A percentile compares a stretch with the other conserved stretches of the same genome.
These are phyloP conservation scores for Fusarium napiforme DNA, from an alignment of 2,329 filamentous ascomycete genomes.

Conservation along the genomic window DNA sequence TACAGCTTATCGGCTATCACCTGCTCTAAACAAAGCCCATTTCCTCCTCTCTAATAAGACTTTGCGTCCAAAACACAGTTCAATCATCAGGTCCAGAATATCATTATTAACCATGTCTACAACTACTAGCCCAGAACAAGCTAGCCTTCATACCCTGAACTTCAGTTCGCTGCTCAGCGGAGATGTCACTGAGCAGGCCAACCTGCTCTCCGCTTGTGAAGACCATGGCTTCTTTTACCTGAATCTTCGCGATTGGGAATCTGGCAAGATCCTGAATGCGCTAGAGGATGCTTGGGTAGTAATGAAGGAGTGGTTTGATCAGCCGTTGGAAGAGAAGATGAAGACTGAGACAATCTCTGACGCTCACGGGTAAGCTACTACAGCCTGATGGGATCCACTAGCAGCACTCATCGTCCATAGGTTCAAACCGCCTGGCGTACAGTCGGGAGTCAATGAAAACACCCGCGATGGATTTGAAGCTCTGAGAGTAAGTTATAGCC, in stretches of 20 bases:
- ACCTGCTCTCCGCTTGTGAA: background rate
- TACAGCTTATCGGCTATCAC: too few species aligned
- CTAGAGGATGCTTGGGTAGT: background rate
- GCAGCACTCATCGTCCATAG: rapidly evolving
- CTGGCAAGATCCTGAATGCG: background rate
- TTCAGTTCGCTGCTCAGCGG: background rate
- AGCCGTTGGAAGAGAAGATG: background rate
- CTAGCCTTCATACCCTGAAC: background rate
- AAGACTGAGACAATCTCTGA: background rate
- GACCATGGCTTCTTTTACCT: background rate
- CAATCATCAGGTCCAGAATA: too few species aligned
- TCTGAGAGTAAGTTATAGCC: background rate
- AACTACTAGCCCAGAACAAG: background rate
- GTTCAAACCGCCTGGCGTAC: background rate
- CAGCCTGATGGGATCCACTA: rapidly evolving
- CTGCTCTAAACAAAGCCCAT: too few species aligned
- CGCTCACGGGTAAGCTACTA: background rate
- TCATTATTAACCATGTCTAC: background rate
- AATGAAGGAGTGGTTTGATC: background rate
- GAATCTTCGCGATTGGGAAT: background rate
- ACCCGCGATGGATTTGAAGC: background rate
- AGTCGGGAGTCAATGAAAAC: background rate
- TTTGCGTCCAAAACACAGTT: too few species aligned
- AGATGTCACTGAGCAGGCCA: background rate
- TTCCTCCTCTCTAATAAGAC: too few species aligned